Percentiles rank a stretch among this genome's conserved stretches.
These are phyloP conservation scores for Plasmodium vivax DNA, from an alignment of 169 alveolate genomes.

Conservation along the genomic window DNA sequence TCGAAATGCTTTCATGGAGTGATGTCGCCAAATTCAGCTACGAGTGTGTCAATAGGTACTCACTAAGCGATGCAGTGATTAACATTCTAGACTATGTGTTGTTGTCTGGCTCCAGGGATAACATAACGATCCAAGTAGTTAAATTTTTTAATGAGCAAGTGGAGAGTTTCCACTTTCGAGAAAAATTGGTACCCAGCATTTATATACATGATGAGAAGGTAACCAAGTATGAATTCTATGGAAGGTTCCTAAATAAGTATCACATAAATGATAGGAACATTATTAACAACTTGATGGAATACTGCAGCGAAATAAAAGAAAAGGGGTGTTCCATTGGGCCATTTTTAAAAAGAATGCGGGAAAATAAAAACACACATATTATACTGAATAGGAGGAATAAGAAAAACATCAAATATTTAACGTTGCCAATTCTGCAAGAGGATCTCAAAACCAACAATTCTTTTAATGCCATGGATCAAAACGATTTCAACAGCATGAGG, in stretches of 20 bases:
- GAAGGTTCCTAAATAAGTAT: conserved; percentile 45
- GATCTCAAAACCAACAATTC: conserved; percentile 44
- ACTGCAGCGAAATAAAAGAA: conserved; percentile 46
- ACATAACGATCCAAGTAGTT: conserved; percentile 63
- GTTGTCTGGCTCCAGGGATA: conserved; percentile 67
- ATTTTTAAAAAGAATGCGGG: conserved; percentile 61
- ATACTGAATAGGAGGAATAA: conserved; percentile 59
- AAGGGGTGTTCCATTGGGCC: conserved; percentile 28
- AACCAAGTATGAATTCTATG: conserved; percentile 68
- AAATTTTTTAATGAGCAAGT: conserved; percentile 53
- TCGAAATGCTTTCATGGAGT: conserved; percentile 70
- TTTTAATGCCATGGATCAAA: conserved; percentile 51
- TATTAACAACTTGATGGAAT: conserved; percentile 50
- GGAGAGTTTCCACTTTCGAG: conserved; percentile 50
- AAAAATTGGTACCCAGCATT: conserved; percentile 43
- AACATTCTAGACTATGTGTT: conserved; percentile 61
- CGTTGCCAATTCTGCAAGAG: conserved; percentile 55
- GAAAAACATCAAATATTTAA: conserved; percentile 41
- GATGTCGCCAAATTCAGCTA: conserved; percentile 69
- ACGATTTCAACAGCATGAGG: conserved; percentile 42
- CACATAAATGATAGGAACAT: conserved; percentile 62
- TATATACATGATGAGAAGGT: conserved; percentile 50
- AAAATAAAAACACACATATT: conserved; percentile 60
- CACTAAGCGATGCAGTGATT: conserved; percentile 68
- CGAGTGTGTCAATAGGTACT: conserved; percentile 43